Conservation (phyloP, 345 rosid species). For the Eucalyptus sideroxylon region DNA sequence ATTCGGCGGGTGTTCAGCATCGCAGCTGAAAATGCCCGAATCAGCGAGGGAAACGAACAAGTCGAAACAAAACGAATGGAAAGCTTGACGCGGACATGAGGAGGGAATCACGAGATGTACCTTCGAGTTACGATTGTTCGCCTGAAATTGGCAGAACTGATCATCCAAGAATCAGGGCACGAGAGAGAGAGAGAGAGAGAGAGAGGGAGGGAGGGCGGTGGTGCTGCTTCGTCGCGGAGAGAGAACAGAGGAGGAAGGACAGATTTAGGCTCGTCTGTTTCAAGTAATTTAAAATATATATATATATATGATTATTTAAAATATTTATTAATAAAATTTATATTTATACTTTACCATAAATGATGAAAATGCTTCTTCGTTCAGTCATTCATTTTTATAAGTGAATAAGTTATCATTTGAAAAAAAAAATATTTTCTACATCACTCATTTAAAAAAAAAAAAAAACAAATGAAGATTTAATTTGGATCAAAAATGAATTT, state of each 20-base stretch:
- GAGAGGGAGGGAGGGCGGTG: not conserved
- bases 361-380: rapidly evolving
- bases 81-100: not conserved
- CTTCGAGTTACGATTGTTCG: not conserved
- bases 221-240: not conserved
- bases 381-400: too few species aligned
- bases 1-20: not conserved
- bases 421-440: too few species aligned
- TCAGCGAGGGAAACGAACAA: not conserved
- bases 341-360: too few species aligned
- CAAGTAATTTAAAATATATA: not conserved
- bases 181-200: not conserved
- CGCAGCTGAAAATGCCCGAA: not conserved
- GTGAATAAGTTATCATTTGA: too few species aligned
- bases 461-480: rapidly evolving
- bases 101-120: not conserved
- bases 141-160: not conserved
- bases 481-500: too few species aligned
- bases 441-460: too few species aligned
- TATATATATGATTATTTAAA: too few species aligned
- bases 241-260: not conserved
- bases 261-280: not conserved
- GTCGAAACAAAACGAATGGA: not conserved
- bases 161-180: not conserved
- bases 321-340: too few species aligned